Evolutionary conservation across 1,284 basidiomycete species (phyloP).

Genomic region (Amylostereum chailletii): DNA sequence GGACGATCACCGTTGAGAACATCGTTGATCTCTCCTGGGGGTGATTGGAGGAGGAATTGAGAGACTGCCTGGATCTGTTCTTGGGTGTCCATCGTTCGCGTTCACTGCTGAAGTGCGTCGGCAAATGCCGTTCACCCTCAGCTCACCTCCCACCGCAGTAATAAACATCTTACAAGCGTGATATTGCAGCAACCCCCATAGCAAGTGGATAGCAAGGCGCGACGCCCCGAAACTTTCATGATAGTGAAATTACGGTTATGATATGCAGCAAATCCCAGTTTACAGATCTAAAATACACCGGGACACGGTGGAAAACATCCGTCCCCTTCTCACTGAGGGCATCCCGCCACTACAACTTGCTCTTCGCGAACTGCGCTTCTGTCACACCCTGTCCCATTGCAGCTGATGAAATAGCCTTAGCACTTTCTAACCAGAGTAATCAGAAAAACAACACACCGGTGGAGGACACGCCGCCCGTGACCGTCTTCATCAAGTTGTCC

Average conservation of each 20-base stretch:
- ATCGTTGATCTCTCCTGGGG: slow-evolving; percentile 94
- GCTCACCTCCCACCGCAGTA: too few species aligned
- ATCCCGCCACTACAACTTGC: slow-evolving; percentile 33
- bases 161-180: too few species aligned
- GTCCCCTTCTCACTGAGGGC: neutral
- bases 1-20: slow-evolving; percentile 69
- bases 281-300: neutral
- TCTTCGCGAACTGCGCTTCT: slow-evolving; percentile 75
- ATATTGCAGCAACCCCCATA: too few species aligned
- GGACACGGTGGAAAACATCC: neutral
- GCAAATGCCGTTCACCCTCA: too few species aligned
- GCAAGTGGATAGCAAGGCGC: too few species aligned
- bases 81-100: slow-evolving; percentile 38
- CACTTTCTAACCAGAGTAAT: too few species aligned
- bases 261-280: neutral
- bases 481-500: slow-evolving; percentile 87
- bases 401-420: slow-evolving; percentile 18
- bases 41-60: slow-evolving; percentile 78
- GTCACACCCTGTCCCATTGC: slow-evolving; percentile 95
- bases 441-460: slow-evolving; percentile 32
- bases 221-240: neutral
- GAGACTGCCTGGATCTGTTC: slow-evolving; percentile 67
- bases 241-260: neutral
- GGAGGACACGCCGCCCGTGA: slow-evolving; percentile 91
- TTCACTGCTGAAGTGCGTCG: too few species aligned